A percentile compares a stretch with the other conserved stretches of the same genome.
phyloP scores from a whole-genome alignment of 1,284 basidiomycete genomes.

The Leccinum solheimii region DNA sequence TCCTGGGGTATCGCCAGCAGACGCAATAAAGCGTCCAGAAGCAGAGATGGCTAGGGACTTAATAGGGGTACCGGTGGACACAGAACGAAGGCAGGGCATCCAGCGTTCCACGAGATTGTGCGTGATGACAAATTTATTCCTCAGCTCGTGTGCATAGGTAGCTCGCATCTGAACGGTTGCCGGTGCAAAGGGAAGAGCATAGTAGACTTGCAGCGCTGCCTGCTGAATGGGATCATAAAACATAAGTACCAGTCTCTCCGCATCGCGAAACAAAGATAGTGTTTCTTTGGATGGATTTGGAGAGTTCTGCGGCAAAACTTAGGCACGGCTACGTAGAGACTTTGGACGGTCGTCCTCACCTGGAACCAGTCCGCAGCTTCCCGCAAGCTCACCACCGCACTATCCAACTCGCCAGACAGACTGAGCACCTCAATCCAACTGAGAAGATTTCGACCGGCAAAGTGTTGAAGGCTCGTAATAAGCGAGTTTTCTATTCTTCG shows the following conservation, averaged over 20 bases:
- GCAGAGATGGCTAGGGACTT: constrained; percentile 21
- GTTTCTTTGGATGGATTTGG: constrained; percentile 7
- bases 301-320: constrained; percentile 5
- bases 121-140: constrained; percentile 13
- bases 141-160: constrained; percentile 16
- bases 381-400: constrained; percentile 17
- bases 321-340: not conserved
- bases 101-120: constrained; percentile 19
- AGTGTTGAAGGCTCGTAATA: constrained; percentile 15
- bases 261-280: constrained; percentile 17
- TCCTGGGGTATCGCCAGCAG: constrained; percentile 19
- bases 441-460: constrained; percentile 15
- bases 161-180: constrained; percentile 13
- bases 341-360: constrained; percentile 7
- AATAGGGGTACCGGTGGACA: constrained; percentile 11
- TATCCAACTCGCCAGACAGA: constrained; percentile 20
- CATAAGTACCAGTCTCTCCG: constrained; percentile 25
- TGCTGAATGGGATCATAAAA: constrained; percentile 24
- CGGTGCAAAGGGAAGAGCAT: constrained; percentile 20
- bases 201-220: constrained; percentile 25
- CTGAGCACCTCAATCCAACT: constrained; percentile 28
- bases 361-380: constrained; percentile 18
- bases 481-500: constrained; percentile 8
- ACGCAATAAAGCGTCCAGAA: constrained; percentile 19
- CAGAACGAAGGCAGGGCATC: constrained; percentile 17